phyloP scores from a whole-genome alignment of 495 filamentous ascomycete genomes.

The Xylaria acuta region DNA sequence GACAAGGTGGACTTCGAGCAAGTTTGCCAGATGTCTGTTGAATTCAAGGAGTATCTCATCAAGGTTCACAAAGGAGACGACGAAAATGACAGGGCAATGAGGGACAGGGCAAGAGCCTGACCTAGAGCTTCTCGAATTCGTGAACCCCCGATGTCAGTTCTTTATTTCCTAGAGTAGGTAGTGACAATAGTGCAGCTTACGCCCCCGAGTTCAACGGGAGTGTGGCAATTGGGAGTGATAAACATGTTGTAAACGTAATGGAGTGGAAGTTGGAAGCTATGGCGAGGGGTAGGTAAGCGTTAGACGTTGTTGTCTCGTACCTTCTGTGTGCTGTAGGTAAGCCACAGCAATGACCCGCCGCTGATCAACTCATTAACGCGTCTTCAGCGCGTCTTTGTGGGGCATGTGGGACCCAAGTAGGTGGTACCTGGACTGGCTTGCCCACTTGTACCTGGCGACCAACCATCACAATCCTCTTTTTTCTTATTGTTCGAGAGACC shows the following conservation, averaged over 20 bases:
- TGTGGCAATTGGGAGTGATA: too few relatives aligned
- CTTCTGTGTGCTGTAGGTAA: too few relatives aligned
- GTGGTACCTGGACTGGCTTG: background rate
- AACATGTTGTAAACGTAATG: too few relatives aligned
- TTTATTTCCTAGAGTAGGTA: too few relatives aligned
- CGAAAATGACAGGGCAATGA: background rate
- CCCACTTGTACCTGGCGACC: background rate
- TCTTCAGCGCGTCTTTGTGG: conserved; percentile 15
- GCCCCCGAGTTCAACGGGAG: too few relatives aligned
- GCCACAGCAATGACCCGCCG: background rate
- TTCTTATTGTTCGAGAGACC: background rate
- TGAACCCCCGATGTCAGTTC: background rate
- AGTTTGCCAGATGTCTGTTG: background rate
- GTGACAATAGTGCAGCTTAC: background rate
- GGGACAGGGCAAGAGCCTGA: background rate
- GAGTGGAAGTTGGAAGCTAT: too few relatives aligned
- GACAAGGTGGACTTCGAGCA: background rate
- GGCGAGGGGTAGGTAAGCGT: too few relatives aligned
- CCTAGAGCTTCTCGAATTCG: background rate
- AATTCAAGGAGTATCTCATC: background rate
- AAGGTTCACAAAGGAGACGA: background rate
- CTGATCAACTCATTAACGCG: conserved; percentile 3
- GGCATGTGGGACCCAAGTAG: background rate
- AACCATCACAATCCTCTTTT: background rate
- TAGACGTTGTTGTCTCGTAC: too few relatives aligned